Evolutionary conservation across 805 yeast species (phyloP).

Genomic region (Wickerhamiella parazyma): DNA sequence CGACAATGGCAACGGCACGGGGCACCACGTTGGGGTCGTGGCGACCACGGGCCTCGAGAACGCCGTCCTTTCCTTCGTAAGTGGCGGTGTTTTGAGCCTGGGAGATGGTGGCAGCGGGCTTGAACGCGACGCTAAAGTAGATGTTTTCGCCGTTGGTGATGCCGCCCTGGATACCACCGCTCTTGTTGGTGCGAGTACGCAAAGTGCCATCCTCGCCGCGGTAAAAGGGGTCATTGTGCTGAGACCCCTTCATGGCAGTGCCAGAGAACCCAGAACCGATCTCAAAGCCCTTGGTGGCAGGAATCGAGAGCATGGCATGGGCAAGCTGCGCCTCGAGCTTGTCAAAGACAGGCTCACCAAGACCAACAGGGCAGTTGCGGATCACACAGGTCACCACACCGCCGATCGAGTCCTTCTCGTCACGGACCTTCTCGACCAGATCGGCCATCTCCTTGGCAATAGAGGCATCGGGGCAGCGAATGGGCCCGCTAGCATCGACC

Average conservation of each 20-base stretch:
- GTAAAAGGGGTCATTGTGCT: conserved; percentile 82
- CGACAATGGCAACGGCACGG: conserved; percentile 96
- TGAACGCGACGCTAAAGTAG: conserved; percentile 90
- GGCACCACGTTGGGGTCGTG: conserved; percentile 98
- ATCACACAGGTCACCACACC: conserved; percentile 97
- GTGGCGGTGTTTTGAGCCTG: conserved; percentile 83
- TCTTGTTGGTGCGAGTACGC: conserved; percentile 77
- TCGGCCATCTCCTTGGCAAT: conserved; percentile 69
- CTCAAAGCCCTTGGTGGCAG: conserved; percentile 97
- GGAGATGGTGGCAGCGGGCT: conserved; percentile 94
- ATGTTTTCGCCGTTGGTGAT: conserved; percentile 92
- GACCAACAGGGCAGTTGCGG: conserved; percentile 86
- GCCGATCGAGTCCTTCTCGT: conserved; percentile 83
- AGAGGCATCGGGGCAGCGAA: conserved; percentile 77
- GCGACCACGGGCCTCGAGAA: conserved; percentile 90
- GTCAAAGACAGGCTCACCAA: conserved; percentile 97
- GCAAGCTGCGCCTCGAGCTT: conserved; percentile 91
- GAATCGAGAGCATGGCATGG: conserved; percentile 95
- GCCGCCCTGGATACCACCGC: conserved; percentile 98
- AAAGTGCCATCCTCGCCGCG: conserved; percentile 49
- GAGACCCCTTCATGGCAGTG: conserved; percentile 76
- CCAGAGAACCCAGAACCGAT: conserved; percentile 94
- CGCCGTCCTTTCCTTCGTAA: conserved; percentile 79
- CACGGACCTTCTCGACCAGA: conserved; percentile 77
- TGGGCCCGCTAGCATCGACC: conserved; percentile 79